These are phyloP conservation scores for Taiozyma onychis DNA, from an alignment of 1,139 yeast genomes.

Conservation along the genomic window DNA sequence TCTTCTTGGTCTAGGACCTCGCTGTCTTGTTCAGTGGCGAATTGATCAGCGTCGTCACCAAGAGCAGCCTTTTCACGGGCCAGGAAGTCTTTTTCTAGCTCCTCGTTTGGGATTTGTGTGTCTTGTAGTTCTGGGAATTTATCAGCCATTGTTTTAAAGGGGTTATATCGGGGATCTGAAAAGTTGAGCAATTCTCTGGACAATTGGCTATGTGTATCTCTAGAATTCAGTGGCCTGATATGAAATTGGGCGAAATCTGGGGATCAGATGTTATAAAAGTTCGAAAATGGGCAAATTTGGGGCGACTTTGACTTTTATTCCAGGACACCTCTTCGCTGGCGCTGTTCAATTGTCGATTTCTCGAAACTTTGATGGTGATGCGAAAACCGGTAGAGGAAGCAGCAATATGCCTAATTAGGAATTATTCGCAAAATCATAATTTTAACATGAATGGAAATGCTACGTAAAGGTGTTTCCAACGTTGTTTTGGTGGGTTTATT, in stretches of 20 bases:
- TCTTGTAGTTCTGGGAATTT: slow-evolving; percentile 77
- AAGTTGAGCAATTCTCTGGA: not conserved
- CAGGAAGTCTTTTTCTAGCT: slow-evolving; percentile 55
- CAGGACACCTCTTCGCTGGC: not conserved
- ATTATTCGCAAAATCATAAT: not conserved
- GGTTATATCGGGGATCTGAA: slow-evolving; percentile 3
- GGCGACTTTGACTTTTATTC: not conserved
- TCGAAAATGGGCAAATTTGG: not conserved
- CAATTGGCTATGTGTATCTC: not conserved
- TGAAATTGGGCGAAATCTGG: too few relatives aligned
- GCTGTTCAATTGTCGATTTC: not conserved
- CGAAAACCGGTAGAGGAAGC: not conserved
- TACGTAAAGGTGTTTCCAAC: not conserved
- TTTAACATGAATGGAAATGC: not conserved
- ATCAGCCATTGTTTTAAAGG: slow-evolving; percentile 54
- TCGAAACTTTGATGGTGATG: not conserved
- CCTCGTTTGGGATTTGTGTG: slow-evolving; percentile 32
- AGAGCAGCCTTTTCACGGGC: slow-evolving; percentile 79
- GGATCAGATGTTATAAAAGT: not conserved
- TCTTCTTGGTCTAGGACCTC: slow-evolving; percentile 46
- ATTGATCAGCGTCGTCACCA: slow-evolving; percentile 65
- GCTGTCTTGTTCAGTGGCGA: slow-evolving; percentile 62
- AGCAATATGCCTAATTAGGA: not conserved
- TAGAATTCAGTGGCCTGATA: not conserved
- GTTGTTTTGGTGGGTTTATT: not conserved